Base-by-base conservation (phyloP, 1,284 basidiomycete species). In the Heliocybe sulcata region DNA sequence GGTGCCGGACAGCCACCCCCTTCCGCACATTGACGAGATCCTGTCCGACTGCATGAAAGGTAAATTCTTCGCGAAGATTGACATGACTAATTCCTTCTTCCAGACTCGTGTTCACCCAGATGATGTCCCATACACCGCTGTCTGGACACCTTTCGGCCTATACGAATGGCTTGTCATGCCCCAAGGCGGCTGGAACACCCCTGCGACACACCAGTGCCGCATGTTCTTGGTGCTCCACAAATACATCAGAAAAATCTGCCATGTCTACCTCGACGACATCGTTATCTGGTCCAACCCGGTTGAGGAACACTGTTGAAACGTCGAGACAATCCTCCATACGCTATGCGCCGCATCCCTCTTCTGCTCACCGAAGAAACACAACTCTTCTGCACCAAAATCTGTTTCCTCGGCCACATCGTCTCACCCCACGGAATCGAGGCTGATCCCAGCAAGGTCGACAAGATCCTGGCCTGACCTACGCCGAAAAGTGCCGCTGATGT, bases 121-220 rank as follows among this genome's bases (percentile, higher is more conserved):
- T 25, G 60, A 73, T 50, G 63, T 73, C 1, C 56, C 62, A 6
- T 63, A 66, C 19, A 76, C 74, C 0, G 75, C 72, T 0, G 67
- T 77, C 1, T 58, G 54, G 1, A 76, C 73, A 0, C 72, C 71
- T 0, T 66, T 68, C 23, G 72, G 75, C 0, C 57, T 72, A 0
- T 76, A 69, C 45, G 69, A 77, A 54, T 76, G 72, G 73, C 11
- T 60, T 0, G 73, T 76, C 0, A 77, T 76, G 75, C 73, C 72
- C 0, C 65, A 69, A 59, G 75, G 74, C 0, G 58, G 66, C 12
- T 55, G 62, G 2, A 76, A 76, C 53, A 63, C 73, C 0, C 72
- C 71, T 0, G 59, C 72, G 0, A 70, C 67, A 0, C 71, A 75
- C 52, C 73, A 76, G 52, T 59, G 64, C 0, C 62, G 65, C 0